Percentiles rank a stretch among this genome's conserved stretches.
phyloP scores from a whole-genome alignment of 768 basidiomycete genomes.

The Hygrophoropsis aurantiaca region DNA sequence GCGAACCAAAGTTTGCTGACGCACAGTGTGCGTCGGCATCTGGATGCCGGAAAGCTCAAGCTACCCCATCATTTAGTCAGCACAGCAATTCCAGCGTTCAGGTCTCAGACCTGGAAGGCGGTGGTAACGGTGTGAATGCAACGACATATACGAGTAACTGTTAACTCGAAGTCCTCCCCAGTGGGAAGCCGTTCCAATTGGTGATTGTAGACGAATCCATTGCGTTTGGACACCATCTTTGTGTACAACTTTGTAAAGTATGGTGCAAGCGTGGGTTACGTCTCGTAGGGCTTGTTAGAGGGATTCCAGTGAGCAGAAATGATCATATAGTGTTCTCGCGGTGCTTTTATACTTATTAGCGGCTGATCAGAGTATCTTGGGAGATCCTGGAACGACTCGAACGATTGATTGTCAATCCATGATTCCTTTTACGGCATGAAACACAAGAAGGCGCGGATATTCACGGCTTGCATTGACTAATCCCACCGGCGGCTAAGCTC shows the following conservation, averaged over 20 bases:
- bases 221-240: no score
- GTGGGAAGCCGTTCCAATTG: no score
- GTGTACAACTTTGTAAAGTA: no score
- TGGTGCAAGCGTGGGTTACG: no score
- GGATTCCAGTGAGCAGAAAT: neutral
- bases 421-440: slow-evolving; percentile 37
- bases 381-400: neutral
- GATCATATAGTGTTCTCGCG: slow-evolving; percentile 3
- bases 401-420: slow-evolving; percentile 33
- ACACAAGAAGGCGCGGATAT: slow-evolving; percentile 21
- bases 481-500: slow-evolving; percentile 25
- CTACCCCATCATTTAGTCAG: slow-evolving; percentile 27
- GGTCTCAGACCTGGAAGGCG: neutral
- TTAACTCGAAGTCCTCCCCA: neutral
- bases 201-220: no score
- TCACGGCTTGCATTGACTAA: slow-evolving; percentile 31
- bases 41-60: slow-evolving; percentile 13
- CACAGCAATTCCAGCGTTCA: slow-evolving; percentile 23
- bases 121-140: slow-evolving; percentile 27
- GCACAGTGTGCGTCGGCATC: slow-evolving; percentile 17
- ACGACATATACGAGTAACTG: slow-evolving; percentile 19
- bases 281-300: no score
- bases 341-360: slow-evolving; percentile 4
- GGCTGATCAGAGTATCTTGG: slow-evolving; percentile 3
- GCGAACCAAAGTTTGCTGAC: slow-evolving; percentile 9